phyloP scores from a whole-genome alignment of 2,329 filamentous ascomycete species.

The Pseudonectria buxi region DNA sequence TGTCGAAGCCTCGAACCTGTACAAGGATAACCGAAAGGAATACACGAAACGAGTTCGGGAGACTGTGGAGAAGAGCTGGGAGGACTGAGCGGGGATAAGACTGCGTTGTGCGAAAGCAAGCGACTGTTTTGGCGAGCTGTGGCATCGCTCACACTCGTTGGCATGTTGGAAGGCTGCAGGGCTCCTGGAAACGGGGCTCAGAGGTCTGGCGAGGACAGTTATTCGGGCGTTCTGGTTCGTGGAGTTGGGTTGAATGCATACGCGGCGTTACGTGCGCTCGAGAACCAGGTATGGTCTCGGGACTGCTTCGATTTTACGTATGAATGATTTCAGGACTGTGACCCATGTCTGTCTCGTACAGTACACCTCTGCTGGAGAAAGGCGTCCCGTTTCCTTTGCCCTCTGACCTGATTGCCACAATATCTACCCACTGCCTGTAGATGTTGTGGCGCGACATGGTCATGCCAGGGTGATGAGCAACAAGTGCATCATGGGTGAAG shows the following conservation, averaged over 20 bases:
- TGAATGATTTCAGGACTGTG: no score
- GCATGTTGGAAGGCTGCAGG: no score
- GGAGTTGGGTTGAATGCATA: constrained; percentile 29
- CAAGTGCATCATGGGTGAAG: no score
- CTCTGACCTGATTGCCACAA: no score
- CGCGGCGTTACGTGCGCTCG: constrained; percentile 19
- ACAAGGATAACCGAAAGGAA: constrained; percentile 96
- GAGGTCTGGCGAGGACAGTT: constrained; percentile 10
- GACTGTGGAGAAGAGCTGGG: constrained; percentile 99
- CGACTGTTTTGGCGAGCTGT: no score
- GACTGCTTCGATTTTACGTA: constrained; percentile 19
- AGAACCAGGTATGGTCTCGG: constrained; percentile 11
- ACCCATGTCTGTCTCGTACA: no score
- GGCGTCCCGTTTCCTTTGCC: no score
- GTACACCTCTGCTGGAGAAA: no score
- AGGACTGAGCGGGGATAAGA: constrained; percentile 52
- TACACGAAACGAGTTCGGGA: constrained; percentile 93
- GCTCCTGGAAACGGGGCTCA: constrained; percentile 3
- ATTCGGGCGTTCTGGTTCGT: constrained; percentile 26
- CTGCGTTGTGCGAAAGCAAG: not conserved
- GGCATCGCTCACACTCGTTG: no score
- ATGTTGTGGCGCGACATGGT: no score
- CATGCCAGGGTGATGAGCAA: no score
- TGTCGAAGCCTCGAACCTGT: constrained; percentile 94
- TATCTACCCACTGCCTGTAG: no score